A percentile compares a stretch with the other conserved stretches of the same genome.
These are phyloP conservation scores for Stachybotrys chartarum DNA, from an alignment of 2,329 filamentous ascomycete genomes.

Conservation along the genomic window DNA sequence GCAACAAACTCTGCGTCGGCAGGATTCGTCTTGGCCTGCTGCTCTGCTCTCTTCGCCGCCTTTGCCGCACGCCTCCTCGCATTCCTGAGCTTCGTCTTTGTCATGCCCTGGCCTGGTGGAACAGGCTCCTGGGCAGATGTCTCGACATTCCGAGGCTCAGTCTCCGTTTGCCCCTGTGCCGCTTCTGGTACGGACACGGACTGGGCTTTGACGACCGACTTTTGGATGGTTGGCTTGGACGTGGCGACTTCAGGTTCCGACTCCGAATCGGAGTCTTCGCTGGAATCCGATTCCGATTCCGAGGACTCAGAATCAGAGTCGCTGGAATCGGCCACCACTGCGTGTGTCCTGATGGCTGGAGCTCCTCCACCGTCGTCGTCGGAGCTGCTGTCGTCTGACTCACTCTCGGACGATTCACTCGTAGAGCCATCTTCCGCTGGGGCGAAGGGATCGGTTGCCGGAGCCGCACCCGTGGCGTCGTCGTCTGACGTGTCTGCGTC, in stretches of 20 bases:
- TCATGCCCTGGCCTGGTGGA: conserved; percentile 19
- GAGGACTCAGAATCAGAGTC: conserved; percentile 9
- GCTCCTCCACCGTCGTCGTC: conserved; percentile 5
- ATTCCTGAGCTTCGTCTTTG: conserved; percentile 44
- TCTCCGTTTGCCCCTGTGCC: not conserved
- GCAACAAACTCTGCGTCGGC: conserved; percentile 23
- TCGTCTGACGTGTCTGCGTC: conserved; percentile 5
- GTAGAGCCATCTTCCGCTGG: not conserved
- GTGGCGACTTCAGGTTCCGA: conserved; percentile 28
- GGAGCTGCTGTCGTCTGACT: conserved; percentile 5
- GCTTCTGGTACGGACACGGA: not conserved
- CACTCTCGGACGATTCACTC: conserved; percentile 2
- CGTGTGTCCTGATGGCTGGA: not conserved
- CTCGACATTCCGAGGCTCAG: not conserved
- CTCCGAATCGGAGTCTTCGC: conserved; percentile 16
- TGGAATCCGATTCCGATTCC: conserved; percentile 6
- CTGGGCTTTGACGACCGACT: not conserved
- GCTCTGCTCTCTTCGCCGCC: conserved; percentile 6
- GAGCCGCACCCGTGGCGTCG: conserved; percentile 1
- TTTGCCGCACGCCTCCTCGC: conserved; percentile 36
- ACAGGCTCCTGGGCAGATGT: not conserved
- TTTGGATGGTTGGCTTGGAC: conserved; percentile 16
- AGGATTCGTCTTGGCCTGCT: conserved; percentile 8
- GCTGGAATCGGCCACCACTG: not conserved
- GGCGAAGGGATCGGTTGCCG: not conserved